Conservation (phyloP, 345 rosid species). For the Citrus maxima region DNA sequence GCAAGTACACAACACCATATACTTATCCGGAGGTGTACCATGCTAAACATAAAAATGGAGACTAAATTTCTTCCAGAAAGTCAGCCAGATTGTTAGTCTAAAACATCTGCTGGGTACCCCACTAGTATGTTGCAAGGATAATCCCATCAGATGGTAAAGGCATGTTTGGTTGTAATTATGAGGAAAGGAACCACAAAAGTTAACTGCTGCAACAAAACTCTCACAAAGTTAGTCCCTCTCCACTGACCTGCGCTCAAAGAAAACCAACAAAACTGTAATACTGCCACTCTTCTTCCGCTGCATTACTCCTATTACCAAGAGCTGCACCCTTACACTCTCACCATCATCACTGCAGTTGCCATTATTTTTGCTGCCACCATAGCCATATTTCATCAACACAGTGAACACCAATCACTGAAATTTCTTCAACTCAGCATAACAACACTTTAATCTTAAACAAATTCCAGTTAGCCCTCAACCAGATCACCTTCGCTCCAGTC, state of each 20-base stretch:
- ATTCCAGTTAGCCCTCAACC: neutral
- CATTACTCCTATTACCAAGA: neutral
- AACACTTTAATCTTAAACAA: neutral
- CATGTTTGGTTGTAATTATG: neutral
- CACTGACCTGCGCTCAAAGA: neutral
- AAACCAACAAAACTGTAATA: neutral
- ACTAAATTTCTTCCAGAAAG: neutral
- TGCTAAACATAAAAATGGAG: neutral
- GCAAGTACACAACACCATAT: neutral
- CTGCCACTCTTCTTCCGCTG: neutral
- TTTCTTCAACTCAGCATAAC: neutral
- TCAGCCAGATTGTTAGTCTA: neutral
- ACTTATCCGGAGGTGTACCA: neutral
- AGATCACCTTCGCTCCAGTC: neutral
- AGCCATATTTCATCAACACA: neutral
- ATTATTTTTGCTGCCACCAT: neutral
- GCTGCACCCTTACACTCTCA: neutral
- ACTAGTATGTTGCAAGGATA: neutral
- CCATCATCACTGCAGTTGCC: neutral
- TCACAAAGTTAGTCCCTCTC: neutral
- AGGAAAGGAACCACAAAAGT: neutral
- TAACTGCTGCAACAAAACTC: neutral
- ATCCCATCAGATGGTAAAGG: neutral
- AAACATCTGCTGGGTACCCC: neutral
- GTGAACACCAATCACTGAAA: neutral